phyloP scores from a whole-genome alignment of 805 yeast species.

The Hanseniaspora occidentalis region DNA sequence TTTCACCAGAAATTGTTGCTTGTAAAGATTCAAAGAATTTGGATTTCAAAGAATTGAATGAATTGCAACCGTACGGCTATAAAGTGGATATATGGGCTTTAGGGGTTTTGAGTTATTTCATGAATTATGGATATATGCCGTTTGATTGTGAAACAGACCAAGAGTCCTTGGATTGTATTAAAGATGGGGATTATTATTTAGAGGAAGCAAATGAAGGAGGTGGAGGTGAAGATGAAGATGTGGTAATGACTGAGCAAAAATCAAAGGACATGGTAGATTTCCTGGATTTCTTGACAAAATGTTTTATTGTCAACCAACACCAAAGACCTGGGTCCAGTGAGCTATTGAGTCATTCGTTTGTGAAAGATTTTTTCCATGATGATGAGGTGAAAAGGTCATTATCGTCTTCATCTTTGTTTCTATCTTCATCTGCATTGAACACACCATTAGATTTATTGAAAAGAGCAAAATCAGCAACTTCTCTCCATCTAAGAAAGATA shows the following conservation, averaged over 20 bases:
- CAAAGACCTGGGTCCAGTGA: conserved; percentile 35
- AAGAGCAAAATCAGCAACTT: conserved; percentile 14
- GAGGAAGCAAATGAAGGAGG: no score
- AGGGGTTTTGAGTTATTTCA: conserved; percentile 59
- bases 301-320: conserved; percentile 35
- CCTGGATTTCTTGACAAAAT: conserved; percentile 41
- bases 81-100: conserved; percentile 68
- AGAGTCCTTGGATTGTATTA: conserved; percentile 56
- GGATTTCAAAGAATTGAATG: conserved; percentile 12
- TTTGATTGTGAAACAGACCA: conserved; percentile 61
- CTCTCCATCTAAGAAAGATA: conserved; percentile 13
- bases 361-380: conserved; percentile 7
- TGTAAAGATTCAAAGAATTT: conserved; percentile 21
- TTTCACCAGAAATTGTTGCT: conserved; percentile 58
- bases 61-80: conserved; percentile 32
- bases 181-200: conserved; percentile 41
- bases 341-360: conserved; percentile 33
- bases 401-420: no score
- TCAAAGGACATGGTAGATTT: conserved; percentile 33
- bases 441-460: no score
- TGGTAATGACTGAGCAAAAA: conserved; percentile 48
- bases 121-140: conserved; percentile 65
- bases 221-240: conserved; percentile 44
- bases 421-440: no score
- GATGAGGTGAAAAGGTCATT: not conserved